Conservation (phyloP, 768 basidiomycete genomes). For the Tylopilus vinaceipallidus region DNA sequence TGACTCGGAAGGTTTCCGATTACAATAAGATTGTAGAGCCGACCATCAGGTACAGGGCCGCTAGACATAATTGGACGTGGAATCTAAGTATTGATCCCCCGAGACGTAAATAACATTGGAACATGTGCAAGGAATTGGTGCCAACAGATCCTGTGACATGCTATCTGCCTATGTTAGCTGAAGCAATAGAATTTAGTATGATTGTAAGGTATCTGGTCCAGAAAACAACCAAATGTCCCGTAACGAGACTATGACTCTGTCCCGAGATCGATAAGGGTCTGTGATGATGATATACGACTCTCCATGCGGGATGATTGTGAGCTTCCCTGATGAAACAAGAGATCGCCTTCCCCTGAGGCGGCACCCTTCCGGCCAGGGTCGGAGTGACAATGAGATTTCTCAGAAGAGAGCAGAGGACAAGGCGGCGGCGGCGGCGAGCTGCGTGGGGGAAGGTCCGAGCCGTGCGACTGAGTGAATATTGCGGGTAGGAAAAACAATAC, state of each 20-base stretch:
- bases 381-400: conserved; percentile 43
- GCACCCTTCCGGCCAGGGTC: conserved; percentile 36
- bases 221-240: conserved; percentile 9
- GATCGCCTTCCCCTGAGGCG: conserved; percentile 19
- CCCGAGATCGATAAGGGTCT: conserved; percentile 31
- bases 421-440: conserved; percentile 33
- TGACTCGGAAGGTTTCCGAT: conserved; percentile 4
- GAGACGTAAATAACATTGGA: conserved; percentile 9
- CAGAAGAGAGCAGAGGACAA: conserved; percentile 33
- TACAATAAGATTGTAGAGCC: neutral
- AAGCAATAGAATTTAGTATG: conserved; percentile 32
- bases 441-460: conserved; percentile 29
- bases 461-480: conserved; percentile 56
- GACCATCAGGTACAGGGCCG: neutral
- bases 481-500: conserved; percentile 82
- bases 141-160: conserved; percentile 18
- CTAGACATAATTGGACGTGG: conserved; percentile 3
- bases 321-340: conserved; percentile 25
- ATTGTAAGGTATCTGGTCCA: conserved; percentile 25
- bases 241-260: conserved; percentile 19
- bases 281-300: conserved; percentile 27
- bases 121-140: conserved; percentile 9
- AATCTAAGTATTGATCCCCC: neutral
- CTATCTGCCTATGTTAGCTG: conserved; percentile 27
- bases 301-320: conserved; percentile 31